Conservation (phyloP, 805 yeast species). For the Barnettozyma wickerhamii region DNA sequence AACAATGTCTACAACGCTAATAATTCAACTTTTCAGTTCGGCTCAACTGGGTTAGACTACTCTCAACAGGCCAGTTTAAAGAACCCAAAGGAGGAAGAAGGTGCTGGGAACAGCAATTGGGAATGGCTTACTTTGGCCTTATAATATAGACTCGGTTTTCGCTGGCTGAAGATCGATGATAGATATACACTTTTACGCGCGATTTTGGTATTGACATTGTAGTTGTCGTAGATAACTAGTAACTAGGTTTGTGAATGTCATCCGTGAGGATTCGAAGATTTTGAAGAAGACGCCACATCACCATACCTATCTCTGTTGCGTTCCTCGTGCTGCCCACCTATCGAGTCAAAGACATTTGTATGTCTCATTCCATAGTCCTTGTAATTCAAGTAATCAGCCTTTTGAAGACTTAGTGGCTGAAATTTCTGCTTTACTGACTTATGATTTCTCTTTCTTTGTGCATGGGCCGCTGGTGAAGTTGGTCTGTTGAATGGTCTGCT, state of each 20-base stretch:
- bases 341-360: constrained; percentile 22
- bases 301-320: constrained; percentile 32
- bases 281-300: constrained; percentile 25
- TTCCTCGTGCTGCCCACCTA: constrained; percentile 9
- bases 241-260: background rate
- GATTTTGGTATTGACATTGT: background rate
- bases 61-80: constrained; percentile 1
- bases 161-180: background rate
- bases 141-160: constrained; percentile 6
- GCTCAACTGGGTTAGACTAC: constrained; percentile 9
- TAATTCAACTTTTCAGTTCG: constrained; percentile 8
- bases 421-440: background rate
- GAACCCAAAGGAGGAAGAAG: constrained; percentile 9
- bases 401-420: background rate
- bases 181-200: background rate
- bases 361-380: constrained; percentile 17
- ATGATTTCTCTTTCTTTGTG: background rate
- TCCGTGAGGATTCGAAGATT: background rate
- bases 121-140: constrained; percentile 27
- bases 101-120: constrained; percentile 24
- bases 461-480: background rate
- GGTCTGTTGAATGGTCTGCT: background rate
- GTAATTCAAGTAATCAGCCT: constrained; percentile 4
- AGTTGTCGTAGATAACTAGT: background rate
- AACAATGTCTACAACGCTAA: background rate